phyloP scores from a whole-genome alignment of 2,329 filamentous ascomycete genomes.

The Blastomyces gilchristii region DNA sequence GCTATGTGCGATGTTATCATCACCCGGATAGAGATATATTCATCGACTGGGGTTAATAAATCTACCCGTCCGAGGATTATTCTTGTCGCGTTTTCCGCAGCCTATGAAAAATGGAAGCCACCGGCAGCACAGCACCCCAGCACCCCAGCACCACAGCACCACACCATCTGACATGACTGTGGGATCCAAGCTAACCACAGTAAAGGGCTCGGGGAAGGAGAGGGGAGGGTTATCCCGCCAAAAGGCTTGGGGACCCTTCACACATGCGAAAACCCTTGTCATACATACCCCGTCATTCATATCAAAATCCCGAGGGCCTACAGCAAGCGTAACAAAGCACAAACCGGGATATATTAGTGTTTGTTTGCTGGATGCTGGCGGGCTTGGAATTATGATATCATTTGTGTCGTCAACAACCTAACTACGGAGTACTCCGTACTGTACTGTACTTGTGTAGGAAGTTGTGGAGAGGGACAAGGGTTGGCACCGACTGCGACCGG shows the following conservation, averaged over 20 bases:
- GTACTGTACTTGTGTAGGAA: no score
- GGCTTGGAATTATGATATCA: conserved; percentile 1
- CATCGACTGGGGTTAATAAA: background rate
- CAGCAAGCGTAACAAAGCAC: background rate
- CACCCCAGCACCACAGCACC: background rate
- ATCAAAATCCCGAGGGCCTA: background rate
- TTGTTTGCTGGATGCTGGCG: background rate
- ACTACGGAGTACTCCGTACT: no score
- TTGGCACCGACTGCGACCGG: background rate
- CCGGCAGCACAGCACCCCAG: background rate
- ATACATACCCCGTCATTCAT: background rate
- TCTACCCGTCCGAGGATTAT: background rate
- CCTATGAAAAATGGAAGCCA: background rate
- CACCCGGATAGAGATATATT: background rate
- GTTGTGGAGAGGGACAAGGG: background rate
- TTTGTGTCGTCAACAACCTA: background rate
- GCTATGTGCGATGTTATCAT: background rate
- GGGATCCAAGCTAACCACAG: background rate
- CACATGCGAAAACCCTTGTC: background rate
- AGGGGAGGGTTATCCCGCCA: no score
- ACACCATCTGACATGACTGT: background rate
- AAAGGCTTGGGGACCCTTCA: no score
- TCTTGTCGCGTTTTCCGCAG: background rate
- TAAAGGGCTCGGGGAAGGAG: background rate
- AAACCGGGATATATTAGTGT: background rate